Base-by-base conservation (phyloP, 1,139 yeast genomes). In the Pichia sp. region DNA sequence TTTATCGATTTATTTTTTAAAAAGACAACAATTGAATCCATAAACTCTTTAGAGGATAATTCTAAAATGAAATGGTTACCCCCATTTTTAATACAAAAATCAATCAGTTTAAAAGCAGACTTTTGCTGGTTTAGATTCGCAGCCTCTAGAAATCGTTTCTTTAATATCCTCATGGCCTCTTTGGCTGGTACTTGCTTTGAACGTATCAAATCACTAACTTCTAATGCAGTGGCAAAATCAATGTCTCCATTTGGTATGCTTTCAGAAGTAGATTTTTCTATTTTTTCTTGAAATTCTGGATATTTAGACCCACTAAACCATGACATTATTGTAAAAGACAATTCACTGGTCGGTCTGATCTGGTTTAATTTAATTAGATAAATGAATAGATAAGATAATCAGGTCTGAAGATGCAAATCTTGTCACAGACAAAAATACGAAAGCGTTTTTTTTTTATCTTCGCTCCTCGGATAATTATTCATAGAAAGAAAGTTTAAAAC, bases 161-260 rank as follows among this genome's bases (percentile, higher is more conserved):
- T 88, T 51, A 92, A 66, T 23, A 82, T 68, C 52, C 95, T 68
- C 95, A 90, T 85, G 40, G 95, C 87, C 52, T 83, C 92, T 57
- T 79, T 83, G 4, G 97, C 77, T 1, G 82, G 75, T n/a, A 87
- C 77, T 51, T 84, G 79, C 59, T 88, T 88, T 45, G 95, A 81
- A 53, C 97, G 73, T 42, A 92, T 86, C 43, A 81, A 61, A 64
- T 92, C 99, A 45, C 96, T 85, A 47, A 92, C 77, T 60, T 92
- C 98, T 50, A 92, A 70, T 8, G 94, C 90, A 43, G 77, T 71
- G 5, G 82, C 77, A 51, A 86, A 72, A 56, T 92, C 97, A 45
- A 86, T 73, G 56, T 88, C 96, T 3, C 97, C 98, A 58, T 85
- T 81, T 3, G 97, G 97, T 44, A 92, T 83, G 27, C 85, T 68